Conservation (phyloP, 2,329 filamentous ascomycete species). For the Penicillium sp. region DNA sequence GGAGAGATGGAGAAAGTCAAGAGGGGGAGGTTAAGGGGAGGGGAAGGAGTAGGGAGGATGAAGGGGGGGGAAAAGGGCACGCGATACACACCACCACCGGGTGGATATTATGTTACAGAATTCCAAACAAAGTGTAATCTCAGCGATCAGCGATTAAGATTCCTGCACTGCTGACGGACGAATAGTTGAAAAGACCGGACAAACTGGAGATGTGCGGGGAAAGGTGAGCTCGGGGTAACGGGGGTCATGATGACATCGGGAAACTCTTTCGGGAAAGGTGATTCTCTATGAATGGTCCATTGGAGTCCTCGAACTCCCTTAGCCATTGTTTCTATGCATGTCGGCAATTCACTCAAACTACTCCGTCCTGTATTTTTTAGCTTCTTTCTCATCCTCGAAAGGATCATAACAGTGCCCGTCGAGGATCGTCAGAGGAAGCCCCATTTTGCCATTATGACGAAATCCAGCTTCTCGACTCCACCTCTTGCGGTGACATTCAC, state of each 20-base stretch:
- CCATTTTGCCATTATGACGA: constrained; percentile 4
- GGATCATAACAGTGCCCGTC: too few relatives aligned
- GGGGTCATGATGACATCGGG: constrained; percentile 1
- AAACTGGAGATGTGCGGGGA: constrained; percentile 8
- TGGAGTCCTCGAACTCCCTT: too few relatives aligned
- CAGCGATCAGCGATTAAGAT: neutral
- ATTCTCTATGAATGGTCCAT: too few relatives aligned
- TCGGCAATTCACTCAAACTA: too few relatives aligned
- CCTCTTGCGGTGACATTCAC: too few relatives aligned
- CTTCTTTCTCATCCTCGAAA: too few relatives aligned
- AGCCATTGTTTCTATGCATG: neutral
- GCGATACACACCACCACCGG: neutral
- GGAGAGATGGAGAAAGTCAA: neutral
- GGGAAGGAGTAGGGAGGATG: neutral
- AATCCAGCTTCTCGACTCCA: constrained; percentile 2
- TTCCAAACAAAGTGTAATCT: constrained; percentile 4
- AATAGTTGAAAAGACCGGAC: constrained; percentile 3
- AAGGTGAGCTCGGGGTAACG: constrained; percentile 3
- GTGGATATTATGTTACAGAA: neutral
- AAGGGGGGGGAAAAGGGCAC: neutral
- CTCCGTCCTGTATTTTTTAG: too few relatives aligned
- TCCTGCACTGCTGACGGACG: neutral
- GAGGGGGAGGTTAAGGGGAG: neutral
- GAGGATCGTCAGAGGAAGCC: constrained; percentile 2
- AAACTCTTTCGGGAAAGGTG: too few relatives aligned